phyloP scores from a whole-genome alignment of 2,329 filamentous ascomycete species.

The Fusarium stilboides region DNA sequence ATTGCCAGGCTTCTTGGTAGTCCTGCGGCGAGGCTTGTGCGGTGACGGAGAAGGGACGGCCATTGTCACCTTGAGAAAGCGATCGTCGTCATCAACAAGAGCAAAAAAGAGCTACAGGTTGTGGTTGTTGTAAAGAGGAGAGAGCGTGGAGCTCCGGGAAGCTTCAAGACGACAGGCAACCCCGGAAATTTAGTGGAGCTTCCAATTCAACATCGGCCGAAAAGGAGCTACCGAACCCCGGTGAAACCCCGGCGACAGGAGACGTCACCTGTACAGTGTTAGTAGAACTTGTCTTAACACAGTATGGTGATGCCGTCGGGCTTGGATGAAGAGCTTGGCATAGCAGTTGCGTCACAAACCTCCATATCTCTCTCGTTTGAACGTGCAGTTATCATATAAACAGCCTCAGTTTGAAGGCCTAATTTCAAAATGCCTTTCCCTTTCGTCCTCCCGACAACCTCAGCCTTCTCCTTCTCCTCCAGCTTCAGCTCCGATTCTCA shows the following conservation, averaged over 20 bases:
- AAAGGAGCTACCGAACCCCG: conserved; percentile 47
- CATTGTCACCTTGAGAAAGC: conserved; percentile 59
- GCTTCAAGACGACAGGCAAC: conserved; percentile 34
- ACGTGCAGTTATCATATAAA: neutral
- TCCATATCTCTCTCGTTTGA: neutral
- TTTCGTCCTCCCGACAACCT: conserved; percentile 91
- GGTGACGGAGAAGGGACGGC: conserved; percentile 68
- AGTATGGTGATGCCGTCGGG: conserved; percentile 45
- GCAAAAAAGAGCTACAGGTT: conserved; percentile 19
- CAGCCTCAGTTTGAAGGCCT: neutral
- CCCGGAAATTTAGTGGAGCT: conserved; percentile 46
- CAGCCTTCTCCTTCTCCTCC: conserved; percentile 84
- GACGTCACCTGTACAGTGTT: conserved; percentile 32
- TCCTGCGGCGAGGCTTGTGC: conserved; percentile 73
- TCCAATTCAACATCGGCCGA: conserved; percentile 18
- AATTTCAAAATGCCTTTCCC: conserved; percentile 83
- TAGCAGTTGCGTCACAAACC: conserved; percentile 18
- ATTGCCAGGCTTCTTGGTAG: conserved; percentile 63
- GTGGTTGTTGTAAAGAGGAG: conserved; percentile 28
- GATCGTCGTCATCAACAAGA: conserved; percentile 42
- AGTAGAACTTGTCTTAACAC: conserved; percentile 1
- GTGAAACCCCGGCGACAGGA: conserved; percentile 34
- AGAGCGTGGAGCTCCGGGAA: conserved; percentile 37
- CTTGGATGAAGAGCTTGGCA: conserved; percentile 44
- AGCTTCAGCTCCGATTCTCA: conserved; percentile 86